phyloP scores from a whole-genome alignment of 106 monocot species.

The Allium fistulosum region DNA sequence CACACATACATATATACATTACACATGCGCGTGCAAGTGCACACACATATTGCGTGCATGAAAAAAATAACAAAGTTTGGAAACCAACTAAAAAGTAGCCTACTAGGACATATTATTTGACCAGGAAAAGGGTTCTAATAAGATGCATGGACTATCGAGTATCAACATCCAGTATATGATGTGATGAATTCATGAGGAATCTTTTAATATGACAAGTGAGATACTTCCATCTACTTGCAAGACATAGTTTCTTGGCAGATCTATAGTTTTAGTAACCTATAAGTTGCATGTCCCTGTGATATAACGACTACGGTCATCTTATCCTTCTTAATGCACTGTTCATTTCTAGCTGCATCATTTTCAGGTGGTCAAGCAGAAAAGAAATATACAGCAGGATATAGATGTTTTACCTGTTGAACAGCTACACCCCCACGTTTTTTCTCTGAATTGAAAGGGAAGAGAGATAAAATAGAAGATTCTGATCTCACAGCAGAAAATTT shows the following conservation, averaged over 20 bases:
- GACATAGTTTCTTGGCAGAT: not conserved
- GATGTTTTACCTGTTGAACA: conserved; percentile 41
- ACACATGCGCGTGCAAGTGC: too few relatives aligned
- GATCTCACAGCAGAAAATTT: conserved; percentile 60
- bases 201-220: too few relatives aligned
- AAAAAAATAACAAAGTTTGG: not conserved
- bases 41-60: not conserved
- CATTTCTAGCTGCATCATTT: too few relatives aligned
- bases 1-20: too few relatives aligned
- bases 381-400: not conserved
- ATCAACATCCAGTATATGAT: too few relatives aligned
- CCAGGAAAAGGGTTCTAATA: too few relatives aligned
- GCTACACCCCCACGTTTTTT: conserved; percentile 97
- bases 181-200: too few relatives aligned
- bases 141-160: too few relatives aligned
- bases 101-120: too few relatives aligned
- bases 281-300: not conserved
- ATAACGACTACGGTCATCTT: not conserved
- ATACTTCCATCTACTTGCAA: too few relatives aligned
- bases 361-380: too few relatives aligned
- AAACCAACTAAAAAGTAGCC: not conserved
- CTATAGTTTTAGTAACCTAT: not conserved
- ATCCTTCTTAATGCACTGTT: too few relatives aligned
- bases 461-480: conserved; percentile 59
- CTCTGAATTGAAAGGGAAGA: conserved; percentile 90